These are phyloP conservation scores for Cetradonia linearis DNA, from an alignment of 495 filamentous ascomycete genomes.

Conservation along the genomic window DNA sequence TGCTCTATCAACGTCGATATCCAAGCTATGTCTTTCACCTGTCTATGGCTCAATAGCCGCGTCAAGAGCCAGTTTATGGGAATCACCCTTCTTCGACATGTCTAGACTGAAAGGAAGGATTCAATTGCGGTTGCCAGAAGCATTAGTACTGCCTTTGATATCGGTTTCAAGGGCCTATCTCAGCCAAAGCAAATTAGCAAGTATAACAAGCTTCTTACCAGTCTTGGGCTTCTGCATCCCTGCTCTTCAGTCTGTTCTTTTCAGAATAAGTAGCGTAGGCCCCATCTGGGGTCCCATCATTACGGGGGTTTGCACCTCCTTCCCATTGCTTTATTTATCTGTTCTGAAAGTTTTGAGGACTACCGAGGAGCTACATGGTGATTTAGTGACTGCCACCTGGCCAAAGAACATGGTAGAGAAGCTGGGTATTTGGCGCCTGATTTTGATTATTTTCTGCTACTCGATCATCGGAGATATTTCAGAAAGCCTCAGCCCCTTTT, in stretches of 20 bases:
- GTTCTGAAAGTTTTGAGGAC: slow-evolving; percentile 53
- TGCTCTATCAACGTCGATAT: slow-evolving; percentile 66
- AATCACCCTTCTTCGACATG: not conserved
- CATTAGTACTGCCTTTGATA: not conserved
- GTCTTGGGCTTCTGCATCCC: slow-evolving; percentile 49
- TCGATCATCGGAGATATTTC: slow-evolving; percentile 21
- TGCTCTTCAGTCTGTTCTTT: slow-evolving; percentile 56
- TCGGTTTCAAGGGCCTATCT: slow-evolving; percentile 45
- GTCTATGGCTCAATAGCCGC: slow-evolving; percentile 72
- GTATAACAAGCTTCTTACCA: slow-evolving; percentile 40
- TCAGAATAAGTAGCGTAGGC: slow-evolving; percentile 54
- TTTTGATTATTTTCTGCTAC: not conserved
- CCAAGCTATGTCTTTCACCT: slow-evolving; percentile 43
- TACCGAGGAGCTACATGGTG: slow-evolving; percentile 51
- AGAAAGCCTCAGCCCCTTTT: not conserved
- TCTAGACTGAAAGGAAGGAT: not conserved
- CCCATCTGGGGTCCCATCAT: slow-evolving; percentile 61
- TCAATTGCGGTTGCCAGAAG: not conserved
- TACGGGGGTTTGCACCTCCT: slow-evolving; percentile 60
- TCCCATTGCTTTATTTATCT: slow-evolving; percentile 61
- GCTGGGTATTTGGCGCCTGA: not conserved
- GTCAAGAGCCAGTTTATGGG: not conserved
- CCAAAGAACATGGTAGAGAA: not conserved
- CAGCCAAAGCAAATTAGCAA: slow-evolving; percentile 2
- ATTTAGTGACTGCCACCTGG: slow-evolving; percentile 38